phyloP scores from a whole-genome alignment of 331 rosid genomes.

The Pyrus hybrid region DNA sequence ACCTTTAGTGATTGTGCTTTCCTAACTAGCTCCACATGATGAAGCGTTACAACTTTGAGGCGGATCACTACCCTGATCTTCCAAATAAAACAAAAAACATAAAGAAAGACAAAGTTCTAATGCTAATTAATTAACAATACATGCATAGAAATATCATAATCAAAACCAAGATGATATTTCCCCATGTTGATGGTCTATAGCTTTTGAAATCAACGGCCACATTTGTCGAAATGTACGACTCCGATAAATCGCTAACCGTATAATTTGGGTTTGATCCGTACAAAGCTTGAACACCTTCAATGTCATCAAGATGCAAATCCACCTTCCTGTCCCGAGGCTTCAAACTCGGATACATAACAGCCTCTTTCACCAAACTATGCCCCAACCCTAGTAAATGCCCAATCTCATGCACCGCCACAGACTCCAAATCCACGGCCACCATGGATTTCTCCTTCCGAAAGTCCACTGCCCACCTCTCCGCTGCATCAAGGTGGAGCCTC shows the following conservation, averaged over 20 bases:
- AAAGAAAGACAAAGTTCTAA: neutral
- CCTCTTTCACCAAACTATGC: slow-evolving; percentile 53
- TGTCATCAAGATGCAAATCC: slow-evolving; percentile 53
- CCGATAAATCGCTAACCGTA: slow-evolving; percentile 25
- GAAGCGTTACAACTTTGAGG: too few relatives aligned
- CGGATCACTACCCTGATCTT: too few relatives aligned
- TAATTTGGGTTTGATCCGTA: slow-evolving; percentile 77
- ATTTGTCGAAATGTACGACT: slow-evolving; percentile 51
- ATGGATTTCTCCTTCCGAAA: slow-evolving; percentile 33
- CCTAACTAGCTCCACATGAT: too few relatives aligned
- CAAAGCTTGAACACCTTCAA: slow-evolving; percentile 68
- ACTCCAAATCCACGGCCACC: slow-evolving; percentile 77
- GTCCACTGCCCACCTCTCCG: slow-evolving; percentile 74
- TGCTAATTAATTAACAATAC: neutral
- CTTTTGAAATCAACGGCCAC: slow-evolving; percentile 15
- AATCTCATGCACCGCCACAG: slow-evolving; percentile 79
- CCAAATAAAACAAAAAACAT: too few relatives aligned
- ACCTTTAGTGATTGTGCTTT: too few relatives aligned
- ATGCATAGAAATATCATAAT: neutral
- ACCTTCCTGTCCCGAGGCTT: slow-evolving; percentile 60
- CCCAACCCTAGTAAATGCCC: slow-evolving; percentile 81
- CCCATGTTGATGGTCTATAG: slow-evolving; percentile 12
- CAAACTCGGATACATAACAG: slow-evolving; percentile 80
- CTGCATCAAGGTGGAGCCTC: slow-evolving; percentile 71
- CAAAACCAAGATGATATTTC: neutral